Percentiles rank a stretch among this genome's conserved stretches.
Conservation (phyloP, 257 asterid species). For the Craterostigma plantagineum region DNA sequence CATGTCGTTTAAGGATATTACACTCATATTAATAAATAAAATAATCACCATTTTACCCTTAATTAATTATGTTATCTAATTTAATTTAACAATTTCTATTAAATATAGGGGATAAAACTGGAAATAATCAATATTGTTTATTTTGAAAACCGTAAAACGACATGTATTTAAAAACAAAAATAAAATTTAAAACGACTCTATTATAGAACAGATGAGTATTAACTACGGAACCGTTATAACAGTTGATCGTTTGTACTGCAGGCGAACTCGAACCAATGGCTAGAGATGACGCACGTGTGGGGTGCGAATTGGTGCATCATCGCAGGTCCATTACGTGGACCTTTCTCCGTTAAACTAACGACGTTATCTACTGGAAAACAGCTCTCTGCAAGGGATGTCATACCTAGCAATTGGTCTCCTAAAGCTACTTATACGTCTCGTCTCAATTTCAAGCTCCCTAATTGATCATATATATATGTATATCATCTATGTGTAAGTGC, state of each 20-base stretch:
- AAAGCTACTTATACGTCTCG: constrained; percentile 94
- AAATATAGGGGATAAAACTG: too few species aligned
- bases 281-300: constrained; percentile 81
- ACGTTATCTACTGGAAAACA: constrained; percentile 46
- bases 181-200: too few species aligned
- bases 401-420: constrained; percentile 75
- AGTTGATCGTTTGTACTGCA: constrained; percentile 4
- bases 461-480: not conserved
- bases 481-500: not conserved
- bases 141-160: too few species aligned
- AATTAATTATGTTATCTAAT: too few species aligned
- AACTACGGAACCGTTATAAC: not conserved
- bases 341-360: constrained; percentile 74
- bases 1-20: too few species aligned
- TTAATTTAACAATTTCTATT: too few species aligned
- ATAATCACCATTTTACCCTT: too few species aligned
- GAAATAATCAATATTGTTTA: too few species aligned
- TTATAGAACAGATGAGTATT: too few species aligned
- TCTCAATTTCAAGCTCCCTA: constrained; percentile 43
- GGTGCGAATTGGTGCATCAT: constrained; percentile 85
- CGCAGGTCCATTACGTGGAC: constrained; percentile 72
- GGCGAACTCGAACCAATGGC: constrained; percentile 56
- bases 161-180: too few species aligned
- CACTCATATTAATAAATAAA: too few species aligned
- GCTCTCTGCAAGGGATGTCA: constrained; percentile 71